Base-by-base conservation (phyloP, 2,329 filamentous ascomycete species). In the Pseudopyricularia javanii region DNA sequence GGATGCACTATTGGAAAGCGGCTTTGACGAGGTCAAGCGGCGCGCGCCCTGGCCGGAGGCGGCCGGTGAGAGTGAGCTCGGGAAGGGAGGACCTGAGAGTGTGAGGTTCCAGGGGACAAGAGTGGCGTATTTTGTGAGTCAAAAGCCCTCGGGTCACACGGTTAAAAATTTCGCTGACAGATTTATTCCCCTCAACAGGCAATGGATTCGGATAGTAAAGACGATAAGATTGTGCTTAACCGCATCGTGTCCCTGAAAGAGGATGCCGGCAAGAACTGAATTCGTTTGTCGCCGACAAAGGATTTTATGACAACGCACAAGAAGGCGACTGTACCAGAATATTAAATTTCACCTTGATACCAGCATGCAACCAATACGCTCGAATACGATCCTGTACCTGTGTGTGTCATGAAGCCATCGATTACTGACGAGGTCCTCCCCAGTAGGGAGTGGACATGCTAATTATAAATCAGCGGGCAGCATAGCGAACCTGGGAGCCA, bases 191-290 rank as follows among this genome's bases (percentile, higher is more conserved):
- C 6, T 34, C 52, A 30, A 4, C 26, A 57, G 56, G 55, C 73
- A 56, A 74, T 94, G 66, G 91, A 96, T 65, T 80, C 78, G 50
- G 89, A 95, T 61, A 87, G 82, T 55, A 86, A 81, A 0, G 79
- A 81, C 32, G 86, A 88, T n/a, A 88, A 85, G 66, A 74, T 95
- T 58, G 80, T 97, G 49, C 71, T 97, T 30, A 97, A 97, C 71
- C 79, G 89, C 51, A 96, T 97, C 62, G 91, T 97, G 22, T 88
- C 86, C 49, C 69, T 96, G 63, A 95, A 95, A 73, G 91, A 95
- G 69, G 88, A 94, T 63, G 72, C 79, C n/a, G 82, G 82, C 53
- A 90, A 90, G 75, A 70, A 59, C 49, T 47, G 33, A 33, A 24
- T 45, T 12, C 8, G 24, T 45, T 9, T 7, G 24, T 14, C 9